These are phyloP conservation scores for Microdochium paspali DNA, from an alignment of 2,329 filamentous ascomycete genomes.

Conservation along the genomic window DNA sequence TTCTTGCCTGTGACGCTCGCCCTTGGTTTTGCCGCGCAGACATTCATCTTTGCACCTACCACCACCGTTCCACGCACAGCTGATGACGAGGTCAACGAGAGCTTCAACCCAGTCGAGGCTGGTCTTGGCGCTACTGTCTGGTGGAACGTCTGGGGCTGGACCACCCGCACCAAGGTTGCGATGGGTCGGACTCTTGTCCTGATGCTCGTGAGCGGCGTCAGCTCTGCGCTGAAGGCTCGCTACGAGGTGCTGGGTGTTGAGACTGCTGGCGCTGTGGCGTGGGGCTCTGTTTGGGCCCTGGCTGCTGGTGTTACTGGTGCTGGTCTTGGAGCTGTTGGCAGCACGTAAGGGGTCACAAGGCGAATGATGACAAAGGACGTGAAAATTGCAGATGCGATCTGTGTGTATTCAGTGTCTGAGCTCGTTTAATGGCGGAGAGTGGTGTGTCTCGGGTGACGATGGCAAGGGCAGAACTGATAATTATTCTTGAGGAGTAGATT, in stretches of 20 bases:
- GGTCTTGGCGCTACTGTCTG: constrained; percentile 60
- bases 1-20: constrained; percentile 49
- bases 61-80: constrained; percentile 40
- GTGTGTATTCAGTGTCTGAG: no score
- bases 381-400: no score
- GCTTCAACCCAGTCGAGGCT: constrained; percentile 57
- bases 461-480: no score
- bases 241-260: constrained; percentile 64
- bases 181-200: constrained; percentile 55
- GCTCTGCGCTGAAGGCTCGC: constrained; percentile 55
- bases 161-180: constrained; percentile 50
- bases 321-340: constrained; percentile 40
- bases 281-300: constrained; percentile 65
- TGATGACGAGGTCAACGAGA: constrained; percentile 35
- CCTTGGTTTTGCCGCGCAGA: constrained; percentile 61
- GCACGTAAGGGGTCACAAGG: no score
- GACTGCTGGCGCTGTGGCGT: constrained; percentile 57
- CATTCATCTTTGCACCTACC: constrained; percentile 69
- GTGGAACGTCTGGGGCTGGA: constrained; percentile 66
- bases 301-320: constrained; percentile 52
- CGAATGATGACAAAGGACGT: no score
- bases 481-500: no score
- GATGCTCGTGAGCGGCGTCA: constrained; percentile 44
- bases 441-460: no score
- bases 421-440: no score